A percentile compares a stretch with the other conserved stretches of the same genome.
phyloP scores from a whole-genome alignment of 352 stramenopile species.

The Phytophthora boehmeriae region DNA sequence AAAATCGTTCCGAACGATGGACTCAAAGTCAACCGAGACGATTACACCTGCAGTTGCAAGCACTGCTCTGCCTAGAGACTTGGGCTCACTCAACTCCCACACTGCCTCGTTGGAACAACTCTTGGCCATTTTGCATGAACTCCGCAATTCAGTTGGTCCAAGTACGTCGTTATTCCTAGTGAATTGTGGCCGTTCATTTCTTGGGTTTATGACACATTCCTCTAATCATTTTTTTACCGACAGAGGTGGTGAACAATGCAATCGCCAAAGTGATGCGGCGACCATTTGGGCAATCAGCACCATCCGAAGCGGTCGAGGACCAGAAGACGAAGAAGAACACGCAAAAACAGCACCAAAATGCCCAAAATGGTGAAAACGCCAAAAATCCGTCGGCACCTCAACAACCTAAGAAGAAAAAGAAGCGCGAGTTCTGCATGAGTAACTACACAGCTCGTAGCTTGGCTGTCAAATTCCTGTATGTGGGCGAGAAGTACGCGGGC shows the following conservation, averaged over 20 bases:
- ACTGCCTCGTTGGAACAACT: constrained; percentile 51
- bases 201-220: constrained; percentile 11
- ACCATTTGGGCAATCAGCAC: constrained; percentile 11
- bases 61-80: constrained; percentile 22
- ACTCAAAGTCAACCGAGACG: constrained; percentile 11
- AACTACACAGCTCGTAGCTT: constrained; percentile 79
- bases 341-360: constrained; percentile 31
- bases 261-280: constrained; percentile 67
- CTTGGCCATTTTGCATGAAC: constrained; percentile 70
- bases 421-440: constrained; percentile 75
- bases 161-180: constrained; percentile 54
- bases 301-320: constrained; percentile 3
- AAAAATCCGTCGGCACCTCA: constrained; percentile 15
- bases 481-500: constrained; percentile 89
- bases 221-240: constrained; percentile 14
- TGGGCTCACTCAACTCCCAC: constrained; percentile 30
- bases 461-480: constrained; percentile 86
- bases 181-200: neutral
- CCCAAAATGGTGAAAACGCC: constrained; percentile 2
- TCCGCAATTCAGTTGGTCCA: constrained; percentile 62
- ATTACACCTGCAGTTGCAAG: constrained; percentile 1
- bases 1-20: constrained; percentile 9
- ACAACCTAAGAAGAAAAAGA: constrained; percentile 62
- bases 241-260: constrained; percentile 75
- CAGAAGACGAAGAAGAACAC: constrained; percentile 36